phyloP scores from a whole-genome alignment of 192 early-diverging fungal genomes.

The Coemansia erecta region DNA sequence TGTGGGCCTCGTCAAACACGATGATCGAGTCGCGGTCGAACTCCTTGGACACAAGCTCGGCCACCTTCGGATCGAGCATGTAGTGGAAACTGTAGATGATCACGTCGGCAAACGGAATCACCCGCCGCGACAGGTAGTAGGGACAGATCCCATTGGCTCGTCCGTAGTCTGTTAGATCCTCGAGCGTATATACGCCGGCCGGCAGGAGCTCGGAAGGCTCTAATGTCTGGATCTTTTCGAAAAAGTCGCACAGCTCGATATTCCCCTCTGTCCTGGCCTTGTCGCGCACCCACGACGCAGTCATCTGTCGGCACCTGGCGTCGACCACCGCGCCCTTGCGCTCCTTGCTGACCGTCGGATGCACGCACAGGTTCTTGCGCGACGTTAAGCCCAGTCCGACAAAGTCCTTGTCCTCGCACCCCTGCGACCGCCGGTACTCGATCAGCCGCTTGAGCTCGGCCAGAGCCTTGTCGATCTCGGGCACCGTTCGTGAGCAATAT shows the following conservation, averaged over 20 bases:
- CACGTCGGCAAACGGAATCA: conserved; percentile 89
- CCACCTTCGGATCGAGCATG: conserved; percentile 99
- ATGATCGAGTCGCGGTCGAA: conserved; percentile 92
- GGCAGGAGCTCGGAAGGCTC: conserved; percentile 63
- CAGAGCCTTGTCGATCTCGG: conserved; percentile 98
- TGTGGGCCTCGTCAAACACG: conserved; percentile 99
- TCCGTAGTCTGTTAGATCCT: conserved; percentile 85
- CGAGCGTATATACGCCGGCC: conserved; percentile 93
- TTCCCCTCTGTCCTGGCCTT: conserved; percentile 54
- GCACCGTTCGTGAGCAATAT: conserved; percentile 99
- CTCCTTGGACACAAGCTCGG: conserved; percentile 94
- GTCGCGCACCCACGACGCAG: conserved; percentile 90
- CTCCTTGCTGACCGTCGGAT: conserved; percentile 85
- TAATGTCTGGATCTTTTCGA: conserved; percentile 71
- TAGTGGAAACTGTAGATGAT: conserved; percentile 99
- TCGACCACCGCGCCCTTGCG: conserved; percentile 85
- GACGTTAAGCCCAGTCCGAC: conserved; percentile 90
- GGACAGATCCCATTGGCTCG: conserved; percentile 79
- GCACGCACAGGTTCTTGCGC: conserved; percentile 92
- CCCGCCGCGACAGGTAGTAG: conserved; percentile 86
- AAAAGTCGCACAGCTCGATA: conserved; percentile 74
- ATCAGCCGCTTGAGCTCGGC: conserved; percentile 93
- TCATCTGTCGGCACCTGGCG: conserved; percentile 86
- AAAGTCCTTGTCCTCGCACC: conserved; percentile 70
- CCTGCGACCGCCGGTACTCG: conserved; percentile 71